Conservation (phyloP, 176 grass and related monocot genomes). For the Saccharum officinarum region DNA sequence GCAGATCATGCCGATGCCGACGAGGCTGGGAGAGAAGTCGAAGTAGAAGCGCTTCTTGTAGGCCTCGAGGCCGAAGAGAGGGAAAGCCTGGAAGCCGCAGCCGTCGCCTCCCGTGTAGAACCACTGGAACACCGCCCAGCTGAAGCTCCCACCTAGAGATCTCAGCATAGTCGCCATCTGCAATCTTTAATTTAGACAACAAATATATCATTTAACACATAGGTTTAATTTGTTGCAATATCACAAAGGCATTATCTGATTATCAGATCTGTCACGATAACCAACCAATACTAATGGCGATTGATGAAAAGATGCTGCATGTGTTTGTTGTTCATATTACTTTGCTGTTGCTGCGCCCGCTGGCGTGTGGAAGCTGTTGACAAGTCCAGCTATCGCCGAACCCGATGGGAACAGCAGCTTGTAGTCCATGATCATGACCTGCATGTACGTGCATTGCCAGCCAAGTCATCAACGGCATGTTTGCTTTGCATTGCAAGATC, state of each 20-base stretch:
- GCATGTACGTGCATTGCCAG: background rate
- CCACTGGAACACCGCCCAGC: conserved; percentile 60
- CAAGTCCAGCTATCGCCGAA: conserved; percentile 47
- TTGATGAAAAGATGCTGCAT: too few relatives aligned
- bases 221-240: too few relatives aligned
- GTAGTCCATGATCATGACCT: conserved; percentile 65
- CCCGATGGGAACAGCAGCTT: conserved; percentile 58
- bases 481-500: background rate
- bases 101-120: conserved; percentile 42
- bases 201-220: too few relatives aligned
- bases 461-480: too few relatives aligned
- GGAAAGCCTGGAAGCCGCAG: conserved; percentile 58
- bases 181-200: background rate
- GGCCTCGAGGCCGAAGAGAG: conserved; percentile 46
- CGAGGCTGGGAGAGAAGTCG: conserved; percentile 53
- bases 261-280: background rate
- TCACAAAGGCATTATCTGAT: too few relatives aligned
- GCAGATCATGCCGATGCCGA: conserved; percentile 64
- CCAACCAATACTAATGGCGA: too few relatives aligned
- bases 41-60: conserved; percentile 52
- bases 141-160: conserved; percentile 36
- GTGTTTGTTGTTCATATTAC: background rate
- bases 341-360: conserved; percentile 40
- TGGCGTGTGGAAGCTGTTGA: conserved; percentile 65
- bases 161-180: conserved; percentile 32